Base-by-base conservation (phyloP, 2,329 filamentous ascomycete species). In the Gremmenia infestans region DNA sequence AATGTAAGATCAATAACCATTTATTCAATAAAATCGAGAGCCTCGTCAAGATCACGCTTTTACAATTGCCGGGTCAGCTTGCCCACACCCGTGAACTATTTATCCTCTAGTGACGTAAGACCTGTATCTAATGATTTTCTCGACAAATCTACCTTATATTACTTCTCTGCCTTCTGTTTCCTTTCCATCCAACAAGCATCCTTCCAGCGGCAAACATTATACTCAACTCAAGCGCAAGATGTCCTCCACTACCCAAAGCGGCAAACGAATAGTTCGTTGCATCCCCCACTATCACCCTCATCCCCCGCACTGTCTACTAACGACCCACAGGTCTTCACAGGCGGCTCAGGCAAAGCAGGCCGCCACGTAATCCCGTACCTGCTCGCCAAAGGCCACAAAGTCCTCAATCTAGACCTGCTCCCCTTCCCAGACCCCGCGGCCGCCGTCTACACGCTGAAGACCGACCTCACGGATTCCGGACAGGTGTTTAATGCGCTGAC, bases 401-500 rank as follows among this genome's bases (percentile, higher is more conserved):
- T 72, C 19, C 60, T 73, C 25, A 72, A 73, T 52, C 63, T 74
- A 5, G 71, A 72, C 56, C 59, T 73, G 2, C 60, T 62, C 2
- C 70, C 69, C 4, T 65, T 71, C 12, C 64, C 65, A 35, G 59
- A 64, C 47, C 51, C 64, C 9, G 50, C 50, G 19, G 64, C 55
- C 7, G 60, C 61, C 54, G 69, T 72, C 19, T 67, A 67, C 50
- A 73, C 71, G 1, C 59, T 73, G 15, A 71, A 70, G 48, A 67
- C 65, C 28, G 70, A 73, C 52, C 65, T 72, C 17, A 72, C 67
- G 12, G 67, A 73, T 39, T 66, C 68, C 1, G 72, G 72, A 2
- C 70, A 74, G 55, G 71, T 72, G 39, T 73, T 71, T 63, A 73
- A 71, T 59, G 72, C 68, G 9, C 50, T 73, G 37, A 67, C 67